Evolutionary conservation across 768 basidiomycete species (phyloP), one percentile per base, ranked within the genome.

Genomic region (Suillus tomentosus): DNA sequence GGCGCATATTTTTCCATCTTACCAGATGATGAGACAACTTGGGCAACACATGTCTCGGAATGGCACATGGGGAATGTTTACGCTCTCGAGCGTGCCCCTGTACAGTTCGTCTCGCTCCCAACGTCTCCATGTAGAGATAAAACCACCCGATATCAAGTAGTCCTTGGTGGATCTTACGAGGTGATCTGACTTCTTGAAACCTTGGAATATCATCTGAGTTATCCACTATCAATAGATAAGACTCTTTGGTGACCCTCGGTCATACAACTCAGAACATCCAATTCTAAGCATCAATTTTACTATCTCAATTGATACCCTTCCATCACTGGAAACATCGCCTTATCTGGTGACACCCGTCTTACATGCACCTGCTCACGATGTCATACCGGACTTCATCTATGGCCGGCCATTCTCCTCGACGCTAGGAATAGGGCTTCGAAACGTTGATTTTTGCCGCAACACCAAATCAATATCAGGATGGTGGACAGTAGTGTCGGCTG

Each of bases 21-120:
- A 14, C 88, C 90, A 13, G 69, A 71, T 13, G 61, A 74, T 39
- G 64, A 68, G 19, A 70, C 75, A 3, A 59, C 62, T 67, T 67
- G 72, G 59, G 54, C 61, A 58, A 59, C 67, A 0, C 62, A 64
- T 47, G 68, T 78, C 6, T 79, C 80, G 6, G 76, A 83, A 71
- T 96, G 94, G 94, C 83, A 89, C 72, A 76, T 85, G n/a, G 94
- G 93, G 40, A 93, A 96, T 72, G 87, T 96, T n/a, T 96, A 96
- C 72, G 79, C 80, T 27, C 79, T 90, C 75, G 82, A 86, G 63
- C 77, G 78, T 36, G 76, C 85, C 22, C 79, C 84, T 13, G 79
- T 80, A 17, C 84, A 83, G 63, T 63, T 77, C 40, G 80, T 88
- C 40, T 73, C 72, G 31, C 78, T 90, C 54, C 90, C 87, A 37